These are phyloP conservation scores for Aspergillus ruber DNA, from an alignment of 2,329 filamentous ascomycete genomes.

Conservation along the genomic window DNA sequence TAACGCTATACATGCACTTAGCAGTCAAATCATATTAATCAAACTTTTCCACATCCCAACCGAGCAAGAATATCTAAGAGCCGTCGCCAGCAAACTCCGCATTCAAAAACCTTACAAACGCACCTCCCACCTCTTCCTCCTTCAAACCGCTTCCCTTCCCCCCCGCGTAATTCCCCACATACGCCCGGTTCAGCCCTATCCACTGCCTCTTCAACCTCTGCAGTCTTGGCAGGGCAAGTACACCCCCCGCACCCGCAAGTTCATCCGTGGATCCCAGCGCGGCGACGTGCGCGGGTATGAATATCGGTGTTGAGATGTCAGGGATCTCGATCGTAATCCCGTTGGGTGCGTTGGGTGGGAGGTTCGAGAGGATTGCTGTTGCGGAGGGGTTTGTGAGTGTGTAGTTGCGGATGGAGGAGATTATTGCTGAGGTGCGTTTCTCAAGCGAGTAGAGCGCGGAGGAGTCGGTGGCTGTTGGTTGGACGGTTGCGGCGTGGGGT, in stretches of 20 bases:
- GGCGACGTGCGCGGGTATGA: constrained; percentile 34
- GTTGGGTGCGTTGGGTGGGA: background rate
- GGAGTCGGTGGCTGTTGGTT: constrained; percentile 33
- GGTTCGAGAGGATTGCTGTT: constrained; percentile 27
- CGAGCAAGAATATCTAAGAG: background rate
- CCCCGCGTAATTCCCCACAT: constrained; percentile 28
- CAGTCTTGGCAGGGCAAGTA: constrained; percentile 36
- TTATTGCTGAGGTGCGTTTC: constrained; percentile 36
- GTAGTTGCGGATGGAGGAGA: constrained; percentile 36
- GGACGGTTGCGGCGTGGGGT: constrained; percentile 40
- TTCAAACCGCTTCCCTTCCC: constrained; percentile 26
- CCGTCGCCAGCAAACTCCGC: constrained; percentile 33
- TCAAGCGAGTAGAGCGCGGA: constrained; percentile 40
- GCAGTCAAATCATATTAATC: background rate
- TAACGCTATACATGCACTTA: too few relatives aligned
- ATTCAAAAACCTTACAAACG: constrained; percentile 43
- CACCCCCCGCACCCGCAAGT: constrained; percentile 34
- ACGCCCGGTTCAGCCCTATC: constrained; percentile 40
- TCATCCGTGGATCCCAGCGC: constrained; percentile 35
- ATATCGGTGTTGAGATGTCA: constrained; percentile 22
- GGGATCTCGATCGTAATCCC: constrained; percentile 33
- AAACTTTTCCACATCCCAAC: background rate
- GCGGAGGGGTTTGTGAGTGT: constrained; percentile 34
- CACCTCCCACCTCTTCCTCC: constrained; percentile 33
- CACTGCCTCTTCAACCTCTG: constrained; percentile 42